Evolutionary conservation across 768 basidiomycete species (phyloP).

Genomic region (Mycena kentingensis): DNA sequence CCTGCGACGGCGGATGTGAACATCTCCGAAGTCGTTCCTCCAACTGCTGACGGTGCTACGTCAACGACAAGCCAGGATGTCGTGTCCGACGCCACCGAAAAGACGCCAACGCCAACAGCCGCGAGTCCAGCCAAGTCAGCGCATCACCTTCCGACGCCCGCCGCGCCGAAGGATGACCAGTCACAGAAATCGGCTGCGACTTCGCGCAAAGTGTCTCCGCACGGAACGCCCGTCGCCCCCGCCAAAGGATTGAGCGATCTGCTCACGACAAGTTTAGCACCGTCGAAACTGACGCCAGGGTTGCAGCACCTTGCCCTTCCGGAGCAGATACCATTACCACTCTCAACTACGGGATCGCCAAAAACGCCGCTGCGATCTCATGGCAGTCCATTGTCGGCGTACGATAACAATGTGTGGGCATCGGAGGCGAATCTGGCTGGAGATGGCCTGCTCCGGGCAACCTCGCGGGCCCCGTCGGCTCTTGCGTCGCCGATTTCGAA

Average conservation of each 20-base stretch:
- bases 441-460: not conserved
- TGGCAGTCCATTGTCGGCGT: conserved; percentile 8
- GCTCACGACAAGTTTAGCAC: not conserved
- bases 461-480: conserved; percentile 2
- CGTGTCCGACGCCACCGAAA: not conserved
- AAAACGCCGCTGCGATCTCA: conserved; percentile 10
- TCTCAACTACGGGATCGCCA: conserved; percentile 12
- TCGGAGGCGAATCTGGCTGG: not conserved
- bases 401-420: conserved; percentile 1
- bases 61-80: too few relatives aligned
- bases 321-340: conserved; percentile 16
- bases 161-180: not conserved
- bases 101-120: not conserved
- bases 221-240: not conserved
- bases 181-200: not conserved
- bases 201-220: not conserved
- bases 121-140: conserved; percentile 10
- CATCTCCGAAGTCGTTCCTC: too few relatives aligned
- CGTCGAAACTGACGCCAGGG: not conserved
- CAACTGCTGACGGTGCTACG: too few relatives aligned
- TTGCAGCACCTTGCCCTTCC: conserved; percentile 5
- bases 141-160: not conserved
- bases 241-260: not conserved
- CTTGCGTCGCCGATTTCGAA: not conserved
- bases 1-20: not conserved